Evolutionary conservation across 2,329 filamentous ascomycete species (phyloP).

Genomic region (Fusarium xylarioides): DNA sequence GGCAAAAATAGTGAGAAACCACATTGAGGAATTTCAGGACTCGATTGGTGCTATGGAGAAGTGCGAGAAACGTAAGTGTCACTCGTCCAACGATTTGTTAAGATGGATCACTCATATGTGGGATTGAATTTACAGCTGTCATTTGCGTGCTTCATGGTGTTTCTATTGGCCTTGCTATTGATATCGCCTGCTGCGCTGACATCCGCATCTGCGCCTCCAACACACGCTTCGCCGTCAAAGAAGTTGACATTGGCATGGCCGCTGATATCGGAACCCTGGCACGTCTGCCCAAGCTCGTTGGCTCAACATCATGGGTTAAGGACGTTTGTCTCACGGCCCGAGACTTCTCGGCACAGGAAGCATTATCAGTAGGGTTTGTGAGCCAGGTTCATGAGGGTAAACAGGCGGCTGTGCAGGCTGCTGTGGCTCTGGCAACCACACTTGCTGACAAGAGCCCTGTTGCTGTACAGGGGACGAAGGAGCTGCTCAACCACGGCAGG

Average conservation of each 20-base stretch:
- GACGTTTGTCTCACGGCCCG: conserved; percentile 79
- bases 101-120: conserved; percentile 23
- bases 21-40: conserved; percentile 83
- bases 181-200: conserved; percentile 75
- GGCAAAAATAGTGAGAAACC: conserved; percentile 68
- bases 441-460: conserved; percentile 87
- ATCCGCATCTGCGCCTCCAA: conserved; percentile 71
- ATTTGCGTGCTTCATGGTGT: conserved; percentile 84
- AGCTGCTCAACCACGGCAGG: conserved; percentile 81
- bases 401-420: conserved; percentile 68
- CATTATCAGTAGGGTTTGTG: conserved; percentile 74
- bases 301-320: conserved; percentile 79
- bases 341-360: conserved; percentile 74
- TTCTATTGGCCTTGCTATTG: conserved; percentile 79
- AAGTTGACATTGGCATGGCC: conserved; percentile 83
- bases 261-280: conserved; percentile 81
- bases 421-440: conserved; percentile 67
- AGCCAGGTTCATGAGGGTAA: conserved; percentile 72
- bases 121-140: conserved; percentile 64
- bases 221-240: conserved; percentile 76
- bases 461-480: conserved; percentile 87
- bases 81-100: background rate
- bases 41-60: conserved; percentile 80
- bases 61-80: conserved; percentile 82
- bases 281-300: conserved; percentile 77